Evolutionary conservation across 208 protist genomes (phyloP).

Genomic region (Endotrypanum monterogeii): DNA sequence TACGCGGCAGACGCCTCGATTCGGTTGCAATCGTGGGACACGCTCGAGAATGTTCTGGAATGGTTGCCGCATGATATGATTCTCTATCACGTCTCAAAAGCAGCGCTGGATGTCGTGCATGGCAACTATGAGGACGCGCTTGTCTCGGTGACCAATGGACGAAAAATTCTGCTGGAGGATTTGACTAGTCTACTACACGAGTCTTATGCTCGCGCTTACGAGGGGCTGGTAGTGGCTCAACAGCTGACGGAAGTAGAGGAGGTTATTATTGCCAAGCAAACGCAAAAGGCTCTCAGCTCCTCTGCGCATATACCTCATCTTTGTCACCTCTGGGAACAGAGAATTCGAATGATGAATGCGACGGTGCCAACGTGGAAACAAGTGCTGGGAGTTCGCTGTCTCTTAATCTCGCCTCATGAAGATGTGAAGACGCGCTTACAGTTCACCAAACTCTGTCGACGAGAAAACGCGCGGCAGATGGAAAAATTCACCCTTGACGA

Average conservation of each 20-base stretch:
- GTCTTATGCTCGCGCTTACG: slow-evolving; percentile 92
- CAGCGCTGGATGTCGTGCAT: slow-evolving; percentile 56
- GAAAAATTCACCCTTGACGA: slow-evolving; percentile 82
- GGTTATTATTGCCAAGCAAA: slow-evolving; percentile 90
- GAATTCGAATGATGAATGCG: slow-evolving; percentile 91
- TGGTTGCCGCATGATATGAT: slow-evolving; percentile 70
- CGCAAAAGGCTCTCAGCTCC: slow-evolving; percentile 54
- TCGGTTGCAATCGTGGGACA: slow-evolving; percentile 77
- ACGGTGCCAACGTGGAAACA: slow-evolving; percentile 97
- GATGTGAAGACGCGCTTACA: slow-evolving; percentile 97
- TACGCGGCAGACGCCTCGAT: slow-evolving; percentile 88
- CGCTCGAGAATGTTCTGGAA: slow-evolving; percentile 45
- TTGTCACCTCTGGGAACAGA: slow-evolving; percentile 87
- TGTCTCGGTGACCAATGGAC: slow-evolving; percentile 51
- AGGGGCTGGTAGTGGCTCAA: slow-evolving; percentile 95
- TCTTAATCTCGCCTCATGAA: slow-evolving; percentile 92
- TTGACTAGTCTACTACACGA: slow-evolving; percentile 81
- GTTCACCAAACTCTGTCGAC: slow-evolving; percentile 95
- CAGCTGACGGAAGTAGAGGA: slow-evolving; percentile 99
- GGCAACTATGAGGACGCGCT: slow-evolving; percentile 61
- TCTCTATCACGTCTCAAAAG: slow-evolving; percentile 64
- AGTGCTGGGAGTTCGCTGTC: slow-evolving; percentile 92
- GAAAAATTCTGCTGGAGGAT: slow-evolving; percentile 71
- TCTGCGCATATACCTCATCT: slow-evolving; percentile 80
- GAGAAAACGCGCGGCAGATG: slow-evolving; percentile 69